These are phyloP conservation scores for Fusarium temperatum DNA, from an alignment of 2,329 filamentous ascomycete species.

Conservation along the genomic window DNA sequence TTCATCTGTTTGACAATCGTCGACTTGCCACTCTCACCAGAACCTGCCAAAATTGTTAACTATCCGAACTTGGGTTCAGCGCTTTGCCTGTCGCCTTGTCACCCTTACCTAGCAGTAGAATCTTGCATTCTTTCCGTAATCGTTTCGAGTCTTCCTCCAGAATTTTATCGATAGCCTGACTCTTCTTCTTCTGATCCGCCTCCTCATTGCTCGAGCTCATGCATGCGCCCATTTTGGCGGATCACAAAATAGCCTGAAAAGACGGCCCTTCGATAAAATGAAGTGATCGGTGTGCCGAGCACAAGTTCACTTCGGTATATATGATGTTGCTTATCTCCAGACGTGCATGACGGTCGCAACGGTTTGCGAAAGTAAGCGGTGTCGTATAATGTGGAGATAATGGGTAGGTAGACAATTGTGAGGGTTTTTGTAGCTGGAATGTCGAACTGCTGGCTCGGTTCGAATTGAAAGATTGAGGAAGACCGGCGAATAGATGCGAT, in stretches of 20 bases:
- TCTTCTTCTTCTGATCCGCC: constrained; percentile 93
- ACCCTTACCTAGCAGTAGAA: constrained; percentile 84
- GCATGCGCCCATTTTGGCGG: constrained; percentile 83
- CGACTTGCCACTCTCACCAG: constrained; percentile 97
- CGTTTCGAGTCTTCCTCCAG: constrained; percentile 94
- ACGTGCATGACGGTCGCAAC: constrained; percentile 39
- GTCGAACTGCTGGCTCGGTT: not conserved
- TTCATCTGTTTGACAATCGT: constrained; percentile 99
- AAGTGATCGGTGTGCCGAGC: constrained; percentile 8
- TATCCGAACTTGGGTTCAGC: not conserved
- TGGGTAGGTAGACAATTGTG: not conserved
- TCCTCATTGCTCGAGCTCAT: constrained; percentile 90
- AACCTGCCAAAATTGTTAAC: constrained; percentile 68
- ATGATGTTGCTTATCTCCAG: constrained; percentile 31
- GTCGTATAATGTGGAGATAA: constrained; percentile 15
- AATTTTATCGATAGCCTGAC: constrained; percentile 92
- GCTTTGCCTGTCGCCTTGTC: constrained; percentile 12
- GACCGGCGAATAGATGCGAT: constrained; percentile 21
- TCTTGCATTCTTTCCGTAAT: constrained; percentile 98
- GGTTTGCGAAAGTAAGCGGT: constrained; percentile 20
- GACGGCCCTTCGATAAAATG: constrained; percentile 15
- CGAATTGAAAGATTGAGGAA: not conserved
- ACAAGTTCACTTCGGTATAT: constrained; percentile 23
- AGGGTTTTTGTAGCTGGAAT: not conserved
- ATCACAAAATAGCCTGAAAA: constrained; percentile 23